These are phyloP conservation scores for Sugiyamaella floridensis DNA, from an alignment of 805 yeast genomes.

Conservation along the genomic window DNA sequence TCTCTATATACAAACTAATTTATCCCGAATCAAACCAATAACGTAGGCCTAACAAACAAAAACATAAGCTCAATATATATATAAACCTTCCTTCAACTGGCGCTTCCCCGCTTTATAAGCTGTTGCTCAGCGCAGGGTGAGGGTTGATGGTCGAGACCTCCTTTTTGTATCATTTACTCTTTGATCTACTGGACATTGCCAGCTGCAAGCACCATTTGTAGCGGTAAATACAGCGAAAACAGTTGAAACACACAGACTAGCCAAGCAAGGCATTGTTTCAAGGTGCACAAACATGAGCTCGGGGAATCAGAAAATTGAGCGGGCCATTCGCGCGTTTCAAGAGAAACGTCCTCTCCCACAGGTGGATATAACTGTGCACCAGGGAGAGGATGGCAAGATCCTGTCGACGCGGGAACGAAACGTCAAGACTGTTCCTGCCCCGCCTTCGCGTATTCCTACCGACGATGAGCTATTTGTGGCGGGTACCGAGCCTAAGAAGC, in stretches of 20 bases:
- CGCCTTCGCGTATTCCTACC: conserved; percentile 56
- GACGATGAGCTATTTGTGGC: conserved; percentile 58
- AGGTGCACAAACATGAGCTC: not conserved
- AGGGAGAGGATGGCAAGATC: conserved; percentile 52
- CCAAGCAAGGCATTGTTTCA: too few relatives aligned
- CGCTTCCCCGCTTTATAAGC: too few relatives aligned
- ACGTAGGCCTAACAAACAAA: too few relatives aligned
- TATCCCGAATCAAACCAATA: too few relatives aligned
- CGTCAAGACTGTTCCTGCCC: conserved; percentile 53
- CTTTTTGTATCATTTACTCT: not conserved
- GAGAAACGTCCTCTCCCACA: conserved; percentile 27
- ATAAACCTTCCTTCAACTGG: too few relatives aligned
- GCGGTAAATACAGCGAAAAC: too few relatives aligned
- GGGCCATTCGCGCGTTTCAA: conserved; percentile 33
- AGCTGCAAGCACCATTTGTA: not conserved
- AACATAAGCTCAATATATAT: too few relatives aligned
- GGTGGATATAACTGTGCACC: conserved; percentile 40
- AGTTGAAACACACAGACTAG: too few relatives aligned
- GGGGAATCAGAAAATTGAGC: conserved; percentile 16
- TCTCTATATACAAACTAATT: too few relatives aligned
- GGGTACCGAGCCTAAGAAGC: conserved; percentile 46
- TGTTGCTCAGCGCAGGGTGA: not conserved
- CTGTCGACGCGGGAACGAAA: conserved; percentile 53
- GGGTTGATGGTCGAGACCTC: not conserved
- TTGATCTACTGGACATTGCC: not conserved